These are phyloP conservation scores for Lasiosphaeria ovina DNA, from an alignment of 495 filamentous ascomycete genomes.

Conservation along the genomic window DNA sequence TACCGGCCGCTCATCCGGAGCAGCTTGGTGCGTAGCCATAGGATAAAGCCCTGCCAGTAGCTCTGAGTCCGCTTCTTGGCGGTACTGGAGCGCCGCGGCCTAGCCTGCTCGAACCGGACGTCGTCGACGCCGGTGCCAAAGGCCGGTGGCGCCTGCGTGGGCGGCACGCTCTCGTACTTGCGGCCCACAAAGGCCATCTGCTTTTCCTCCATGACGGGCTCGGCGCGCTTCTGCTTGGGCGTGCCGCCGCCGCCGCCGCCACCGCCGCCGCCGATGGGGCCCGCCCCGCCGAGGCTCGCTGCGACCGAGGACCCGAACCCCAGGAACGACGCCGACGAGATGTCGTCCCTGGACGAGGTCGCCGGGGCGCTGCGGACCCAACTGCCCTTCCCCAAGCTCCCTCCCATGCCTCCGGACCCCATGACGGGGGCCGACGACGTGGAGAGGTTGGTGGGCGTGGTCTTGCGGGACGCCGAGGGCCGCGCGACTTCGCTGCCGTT, in stretches of 20 bases:
- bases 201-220: constrained; percentile 19
- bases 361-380: not conserved
- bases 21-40: constrained; percentile 55
- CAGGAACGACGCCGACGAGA: constrained; percentile 2
- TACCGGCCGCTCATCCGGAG: constrained; percentile 37
- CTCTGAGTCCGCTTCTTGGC: constrained; percentile 54
- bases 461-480: constrained; percentile 39
- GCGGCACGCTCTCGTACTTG: constrained; percentile 41
- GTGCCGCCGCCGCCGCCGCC: too few species aligned
- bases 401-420: not conserved
- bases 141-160: constrained; percentile 26
- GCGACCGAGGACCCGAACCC: not conserved
- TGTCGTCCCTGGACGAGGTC: constrained; percentile 17
- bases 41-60: constrained; percentile 53
- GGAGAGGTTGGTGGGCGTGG: constrained; percentile 31
- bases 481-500: constrained; percentile 31
- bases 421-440: constrained; percentile 11
- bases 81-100: constrained; percentile 33
- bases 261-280: not conserved
- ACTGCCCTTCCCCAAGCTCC: not conserved
- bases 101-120: constrained; percentile 34
- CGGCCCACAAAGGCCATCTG: constrained; percentile 38
- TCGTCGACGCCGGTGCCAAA: constrained; percentile 29
- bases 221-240: not conserved
- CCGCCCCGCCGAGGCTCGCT: not conserved